Conservation (phyloP, 2,329 filamentous ascomycete genomes). For the Fusarium sp. region DNA sequence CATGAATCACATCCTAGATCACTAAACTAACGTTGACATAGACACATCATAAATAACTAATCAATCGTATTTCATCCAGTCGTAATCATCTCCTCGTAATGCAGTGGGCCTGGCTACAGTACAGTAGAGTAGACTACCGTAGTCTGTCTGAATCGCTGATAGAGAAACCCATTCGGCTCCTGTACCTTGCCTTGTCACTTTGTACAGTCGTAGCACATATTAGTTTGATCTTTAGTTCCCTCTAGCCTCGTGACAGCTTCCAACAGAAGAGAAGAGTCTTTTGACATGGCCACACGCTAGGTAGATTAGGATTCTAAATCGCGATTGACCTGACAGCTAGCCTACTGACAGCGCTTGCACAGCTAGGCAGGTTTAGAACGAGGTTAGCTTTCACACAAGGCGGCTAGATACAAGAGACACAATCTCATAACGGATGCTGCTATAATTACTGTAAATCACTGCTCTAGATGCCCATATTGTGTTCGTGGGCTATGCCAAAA, state of each 20-base stretch:
- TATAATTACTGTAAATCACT: neutral
- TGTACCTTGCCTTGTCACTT: neutral
- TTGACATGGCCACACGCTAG: neutral
- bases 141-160: neutral
- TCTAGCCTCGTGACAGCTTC: neutral
- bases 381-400: neutral
- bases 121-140: neutral
- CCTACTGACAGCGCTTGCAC: neutral
- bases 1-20: neutral
- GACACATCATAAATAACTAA: neutral
- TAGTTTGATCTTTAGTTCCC: neutral
- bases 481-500: neutral
- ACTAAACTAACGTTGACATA: neutral
- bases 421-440: neutral
- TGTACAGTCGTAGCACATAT: neutral
- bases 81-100: neutral
- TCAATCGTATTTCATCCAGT: neutral
- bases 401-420: conserved; percentile 8
- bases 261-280: neutral
- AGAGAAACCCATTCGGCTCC: neutral
- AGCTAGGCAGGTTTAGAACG: conserved; percentile 10
- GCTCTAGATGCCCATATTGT: neutral
- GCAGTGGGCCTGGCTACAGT: neutral
- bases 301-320: neutral
- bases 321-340: neutral